Evolutionary conservation across 2,329 filamentous ascomycete species (phyloP).

Genomic region (Trichoderma polysporum): DNA sequence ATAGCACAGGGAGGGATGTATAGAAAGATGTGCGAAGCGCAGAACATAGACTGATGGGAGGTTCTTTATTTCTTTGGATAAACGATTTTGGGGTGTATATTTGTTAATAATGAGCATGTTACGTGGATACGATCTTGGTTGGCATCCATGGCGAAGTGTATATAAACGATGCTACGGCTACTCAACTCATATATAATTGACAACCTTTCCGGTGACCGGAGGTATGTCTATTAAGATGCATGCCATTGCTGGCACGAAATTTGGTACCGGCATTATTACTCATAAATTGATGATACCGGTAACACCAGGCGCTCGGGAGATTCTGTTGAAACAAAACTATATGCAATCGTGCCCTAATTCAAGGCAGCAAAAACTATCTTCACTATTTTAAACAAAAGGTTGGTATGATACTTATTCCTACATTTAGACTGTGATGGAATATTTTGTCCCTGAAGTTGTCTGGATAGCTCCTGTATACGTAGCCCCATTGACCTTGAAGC

Average conservation of each 20-base stretch:
- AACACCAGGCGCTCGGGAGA: too few species aligned
- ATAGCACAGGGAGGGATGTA: slow-evolving; percentile 48
- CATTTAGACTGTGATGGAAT: slow-evolving; percentile 7
- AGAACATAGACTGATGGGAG: slow-evolving; percentile 30
- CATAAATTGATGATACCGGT: too few species aligned
- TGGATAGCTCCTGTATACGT: slow-evolving; percentile 20
- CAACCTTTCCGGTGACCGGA: background rate
- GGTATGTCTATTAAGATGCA: background rate
- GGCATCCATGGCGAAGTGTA: background rate
- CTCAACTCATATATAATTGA: background rate
- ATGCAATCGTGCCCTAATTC: background rate
- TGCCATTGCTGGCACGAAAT: too few species aligned
- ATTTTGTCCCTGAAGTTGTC: slow-evolving; percentile 13
- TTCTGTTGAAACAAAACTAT: background rate
- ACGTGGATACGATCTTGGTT: background rate
- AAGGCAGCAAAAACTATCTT: background rate
- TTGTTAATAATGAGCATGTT: background rate
- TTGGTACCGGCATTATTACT: too few species aligned
- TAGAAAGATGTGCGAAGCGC: slow-evolving; percentile 48
- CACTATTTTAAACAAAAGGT: background rate
- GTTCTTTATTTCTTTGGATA: background rate
- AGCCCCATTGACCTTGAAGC: slow-evolving; percentile 25
- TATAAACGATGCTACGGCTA: background rate
- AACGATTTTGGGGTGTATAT: background rate
- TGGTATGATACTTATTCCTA: accelerated